Percentiles rank a stretch among this genome's conserved stretches.
These are phyloP conservation scores for Daucus carota DNA, from an alignment of 129 eudicot species.

Conservation along the genomic window DH1_v3.0 NC_030386.2:35507501-35508000, in stretches of 20 bases:
- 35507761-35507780: constrained; percentile 92
- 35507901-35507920: background rate
- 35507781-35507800: constrained; percentile 57
- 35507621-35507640: constrained; percentile 43
- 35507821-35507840: constrained; percentile 6
- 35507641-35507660: constrained; percentile 67
- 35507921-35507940: background rate
- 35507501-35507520: background rate
- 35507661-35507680: constrained; percentile 66
- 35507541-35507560: background rate
- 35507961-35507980: background rate
- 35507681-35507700: constrained; percentile 45
- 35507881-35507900: background rate
- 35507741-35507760: constrained; percentile 84
- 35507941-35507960: background rate
- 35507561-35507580: background rate
- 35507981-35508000: background rate
- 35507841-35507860: background rate
- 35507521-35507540: background rate
- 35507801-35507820: constrained; percentile 58
- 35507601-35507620: background rate
- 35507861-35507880: background rate
- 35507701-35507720: constrained; percentile 9
- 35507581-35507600: background rate
- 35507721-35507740: constrained; percentile 61